Evolutionary conservation across 2,329 filamentous ascomycete genomes (phyloP), one percentile per base, ranked within the genome.

Genomic region (Fusarium torreyae): DNA sequence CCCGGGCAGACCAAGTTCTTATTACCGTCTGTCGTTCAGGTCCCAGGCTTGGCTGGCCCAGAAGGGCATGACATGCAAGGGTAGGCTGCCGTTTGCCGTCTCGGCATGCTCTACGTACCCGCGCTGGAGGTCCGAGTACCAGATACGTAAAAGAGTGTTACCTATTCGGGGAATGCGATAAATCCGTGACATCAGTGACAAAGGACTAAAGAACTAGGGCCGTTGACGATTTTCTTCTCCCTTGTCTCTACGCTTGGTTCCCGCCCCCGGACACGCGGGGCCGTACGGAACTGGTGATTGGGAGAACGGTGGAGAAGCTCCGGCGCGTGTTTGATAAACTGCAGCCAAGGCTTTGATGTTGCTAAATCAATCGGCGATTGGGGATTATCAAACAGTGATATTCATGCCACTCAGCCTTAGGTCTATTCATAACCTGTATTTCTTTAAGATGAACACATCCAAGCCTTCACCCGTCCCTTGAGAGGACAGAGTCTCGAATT

Each of bases 261-360:
- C 55, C 62, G 60, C 51, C 58, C 65, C 70, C 56, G 46, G 61
- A 55, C 43, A 34, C 57, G 40, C 66, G 52, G 70, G 55, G 68
- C 48, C 36, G 46, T 42, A 55, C 60, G 50, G 67, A 53, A 48
- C 44, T 20, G 17, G 28, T 70, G 66, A 69, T 71, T 74, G 68
- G 57, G 63, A 51, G 39, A 46, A 34, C 71, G 70, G 71, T 55
- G 53, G 59, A 62, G 60, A 67, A 61, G 71, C 62, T 72, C 66
- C 71, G 67, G 66, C 18, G 24, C 14, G 26, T 22, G 24, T 28
- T 62, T 39, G 18, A 14, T 22, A 42, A 48, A 57, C 45, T 65
- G 24, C 49, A 50, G 48, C 55, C 55, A 70, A 65, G 63, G 8
- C 51, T 31, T 54, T 57, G 57, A 70, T 48, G 48, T 57, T 24